Conservation (phyloP, 129 eudicot species). For the Flaveria sonorensis region DNA sequence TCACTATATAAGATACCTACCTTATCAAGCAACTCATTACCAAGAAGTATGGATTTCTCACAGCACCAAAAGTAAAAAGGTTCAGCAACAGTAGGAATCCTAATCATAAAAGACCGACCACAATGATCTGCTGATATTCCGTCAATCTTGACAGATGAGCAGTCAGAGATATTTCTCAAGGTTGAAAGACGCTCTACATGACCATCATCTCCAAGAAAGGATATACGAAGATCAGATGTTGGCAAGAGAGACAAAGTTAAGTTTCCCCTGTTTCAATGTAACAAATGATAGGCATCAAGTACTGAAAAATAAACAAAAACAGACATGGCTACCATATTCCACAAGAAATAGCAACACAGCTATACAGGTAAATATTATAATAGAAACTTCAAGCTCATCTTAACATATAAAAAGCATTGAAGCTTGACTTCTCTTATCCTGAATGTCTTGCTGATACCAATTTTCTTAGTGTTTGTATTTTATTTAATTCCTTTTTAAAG, state of each 20-base stretch:
- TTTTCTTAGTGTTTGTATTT: conserved; percentile 3
- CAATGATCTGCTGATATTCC: conserved; percentile 71
- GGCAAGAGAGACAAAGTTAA: conserved; percentile 75
- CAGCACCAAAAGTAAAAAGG: conserved; percentile 82
- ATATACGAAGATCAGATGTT: conserved; percentile 73
- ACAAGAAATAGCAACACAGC: background rate
- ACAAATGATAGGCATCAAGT: conserved; percentile 6
- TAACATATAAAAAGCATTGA: background rate
- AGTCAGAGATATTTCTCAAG: conserved; percentile 41
- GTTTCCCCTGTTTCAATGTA: conserved; percentile 68
- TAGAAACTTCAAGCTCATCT: background rate
- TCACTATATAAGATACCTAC: conserved; percentile 35
- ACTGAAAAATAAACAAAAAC: conserved; percentile 13
- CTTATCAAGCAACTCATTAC: conserved; percentile 77
- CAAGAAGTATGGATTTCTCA: conserved; percentile 82
- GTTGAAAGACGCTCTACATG: conserved; percentile 65
- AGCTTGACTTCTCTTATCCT: background rate
- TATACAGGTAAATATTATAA: background rate
- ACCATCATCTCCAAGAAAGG: conserved; percentile 82
- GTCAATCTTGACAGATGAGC: conserved; percentile 54
- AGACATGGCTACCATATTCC: background rate
- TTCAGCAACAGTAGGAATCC: conserved; percentile 33
- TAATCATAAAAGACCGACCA: conserved; percentile 73
- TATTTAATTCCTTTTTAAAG: background rate
- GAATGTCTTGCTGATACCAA: background rate